Base-by-base conservation (phyloP, 768 basidiomycete species). In the Boletales sp. region DNA sequence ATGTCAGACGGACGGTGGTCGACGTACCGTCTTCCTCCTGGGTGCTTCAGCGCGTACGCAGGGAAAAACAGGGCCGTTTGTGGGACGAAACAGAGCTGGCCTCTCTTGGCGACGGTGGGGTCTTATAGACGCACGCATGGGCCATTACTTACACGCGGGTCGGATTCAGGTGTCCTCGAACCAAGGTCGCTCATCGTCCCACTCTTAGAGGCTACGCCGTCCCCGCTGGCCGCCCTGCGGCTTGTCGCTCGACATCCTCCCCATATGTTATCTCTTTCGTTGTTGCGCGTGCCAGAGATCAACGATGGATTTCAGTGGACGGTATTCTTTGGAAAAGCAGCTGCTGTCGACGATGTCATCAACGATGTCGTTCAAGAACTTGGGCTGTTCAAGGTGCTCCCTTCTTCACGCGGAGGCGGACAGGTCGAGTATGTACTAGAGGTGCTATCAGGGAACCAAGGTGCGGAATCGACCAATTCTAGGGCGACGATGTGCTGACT, bases 1-100 rank as follows among this genome's bases (percentile, higher is more conserved):
- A 79, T 18, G 73, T 85, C 50, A 77, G 69, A 56, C 56, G 66
- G 15, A 83, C 83, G 35, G 65, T 83, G 14, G 71, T 86, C 4
- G 82, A 80, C 56, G 68, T 84, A 14, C 69, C 77, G 38, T 77
- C 82, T 29, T 67, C 64, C 46, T 80, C 77, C 5, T 92, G 89
- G 88, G 84, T 80, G 18, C 64, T 92, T 51, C 88, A 88, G 65
- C 71, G 64, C 46, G 75, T 88, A 40, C 75, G 84, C 41, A 71
- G 65, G 36, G 82, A 90, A 61, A 72, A 68, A 18, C 68, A 66
- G 41, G 87, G 87, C 43, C 72, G 82, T 19, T 63, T 72, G 47
- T 89, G 90, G 87, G 83, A 84, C 56, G 84, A 89, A 55, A 74
- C 78, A 3, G 87, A 88, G 54, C 74, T 92, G 5, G 76, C 80